A percentile compares a stretch with the other conserved stretches of the same genome.
phyloP scores from a whole-genome alignment of 345 rosid species.

The Bruguiera sexangula region DNA sequence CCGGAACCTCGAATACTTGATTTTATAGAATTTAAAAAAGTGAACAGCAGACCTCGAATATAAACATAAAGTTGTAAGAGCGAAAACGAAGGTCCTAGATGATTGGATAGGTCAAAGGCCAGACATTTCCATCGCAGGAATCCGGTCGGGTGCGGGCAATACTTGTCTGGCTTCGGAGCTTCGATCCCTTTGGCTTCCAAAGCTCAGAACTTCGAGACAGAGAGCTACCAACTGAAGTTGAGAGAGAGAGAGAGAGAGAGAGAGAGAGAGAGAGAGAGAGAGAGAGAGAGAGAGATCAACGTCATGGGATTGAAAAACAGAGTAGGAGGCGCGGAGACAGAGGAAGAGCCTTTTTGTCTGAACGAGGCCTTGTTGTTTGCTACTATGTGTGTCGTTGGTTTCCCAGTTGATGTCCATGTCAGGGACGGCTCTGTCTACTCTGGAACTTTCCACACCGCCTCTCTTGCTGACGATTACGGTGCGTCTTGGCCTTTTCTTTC shows the following conservation, averaged over 20 bases:
- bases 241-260: background rate
- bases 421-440: constrained; percentile 78
- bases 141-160: no score
- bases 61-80: no score
- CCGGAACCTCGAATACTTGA: no score
- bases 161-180: no score
- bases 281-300: background rate
- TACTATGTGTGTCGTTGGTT: constrained; percentile 67
- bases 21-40: no score
- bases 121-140: no score
- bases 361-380: constrained; percentile 62
- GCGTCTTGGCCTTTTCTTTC: constrained; percentile 1
- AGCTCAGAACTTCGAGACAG: no score
- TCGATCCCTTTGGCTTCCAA: no score
- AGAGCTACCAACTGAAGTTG: background rate
- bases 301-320: constrained; percentile 21
- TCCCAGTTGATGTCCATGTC: constrained; percentile 74
- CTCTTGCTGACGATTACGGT: constrained; percentile 61
- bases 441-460: constrained; percentile 77
- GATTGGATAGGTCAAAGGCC: no score
- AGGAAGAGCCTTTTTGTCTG: constrained; percentile 20
- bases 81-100: no score
- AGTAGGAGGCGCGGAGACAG: constrained; percentile 18
- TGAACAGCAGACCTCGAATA: no score
- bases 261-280: background rate